Evolutionary conservation across 148 eudicot species (phyloP), one percentile per base, ranked within the genome.

Genomic region (Chenopodium album): DNA sequence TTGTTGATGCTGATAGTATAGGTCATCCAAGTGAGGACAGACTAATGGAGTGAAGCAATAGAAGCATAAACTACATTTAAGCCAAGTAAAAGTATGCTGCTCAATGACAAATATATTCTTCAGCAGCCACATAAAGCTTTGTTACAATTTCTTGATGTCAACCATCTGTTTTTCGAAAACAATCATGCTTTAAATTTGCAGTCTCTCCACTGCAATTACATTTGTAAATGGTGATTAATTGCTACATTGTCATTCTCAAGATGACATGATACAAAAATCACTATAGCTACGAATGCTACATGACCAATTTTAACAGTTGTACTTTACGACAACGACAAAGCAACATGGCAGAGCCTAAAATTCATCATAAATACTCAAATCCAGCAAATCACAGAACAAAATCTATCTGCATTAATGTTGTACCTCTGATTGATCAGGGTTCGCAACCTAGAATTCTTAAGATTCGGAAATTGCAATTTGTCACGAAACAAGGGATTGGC

Each of bases 371-470:
- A 22, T 20, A 14, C 26, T 54, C 22, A 26, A 32, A 34, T 46
- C 4, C 9, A 31, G 1, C 37, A 44, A 17, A 14, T 52, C 60
- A 59, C 59, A 22, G 44, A 23, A 62, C 60, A 28, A 76, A 62
- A 62, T 62, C 5, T 80, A 26, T 48, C 22, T 2, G 20, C 44
- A 28, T 17, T 5, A 48, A 63, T 16, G 23, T 75, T 56, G 20
- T 84, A 94, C 98, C 98, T 92, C 79, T 94, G 98, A 73, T 94
- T 92, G 56, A 94, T 89, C 69, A 94, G 87, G 23, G 93, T 91
- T 34, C 93, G 88, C 69, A 94, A 74, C 82, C 97, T 89, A 9
- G 98, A 91, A 84, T 89, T 90, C 63, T 88, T 89, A 4, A 94
- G 85, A 85, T 84, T 89, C 0, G 98, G 98, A 83, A 94, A 90